A percentile compares a stretch with the other conserved stretches of the same genome.
phyloP scores from a whole-genome alignment of 768 basidiomycete species.

The Psilocybe subaeruginosa region DNA sequence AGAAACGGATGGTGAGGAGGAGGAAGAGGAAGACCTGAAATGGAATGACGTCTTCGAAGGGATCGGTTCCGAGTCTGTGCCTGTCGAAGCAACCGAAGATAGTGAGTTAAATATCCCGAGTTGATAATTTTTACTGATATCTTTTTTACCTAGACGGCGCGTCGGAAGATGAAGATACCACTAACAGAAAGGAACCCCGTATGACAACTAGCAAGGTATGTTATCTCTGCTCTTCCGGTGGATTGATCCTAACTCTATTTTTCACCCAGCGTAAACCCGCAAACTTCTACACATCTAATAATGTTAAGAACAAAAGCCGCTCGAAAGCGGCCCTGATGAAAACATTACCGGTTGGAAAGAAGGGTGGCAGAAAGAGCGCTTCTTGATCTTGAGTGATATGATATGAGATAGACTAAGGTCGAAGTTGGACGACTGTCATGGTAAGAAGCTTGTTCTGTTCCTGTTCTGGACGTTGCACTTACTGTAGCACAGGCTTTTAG shows the following conservation, averaged over 20 bases:
- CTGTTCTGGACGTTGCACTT: neutral
- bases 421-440: neutral
- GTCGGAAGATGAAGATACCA: slow-evolving; percentile 34
- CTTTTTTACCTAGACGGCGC: slow-evolving; percentile 9
- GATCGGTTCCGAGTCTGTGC: slow-evolving; percentile 27
- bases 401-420: neutral
- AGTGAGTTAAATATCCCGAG: slow-evolving; percentile 10
- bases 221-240: slow-evolving; percentile 3
- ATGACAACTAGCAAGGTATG: slow-evolving; percentile 93
- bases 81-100: slow-evolving; percentile 27
- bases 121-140: slow-evolving; percentile 3
- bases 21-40: slow-evolving; percentile 62
- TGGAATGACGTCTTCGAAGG: slow-evolving; percentile 91
- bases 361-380: slow-evolving; percentile 39
- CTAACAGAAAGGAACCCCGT: slow-evolving; percentile 61
- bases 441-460: neutral
- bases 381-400: slow-evolving; percentile 7
- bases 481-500: neutral
- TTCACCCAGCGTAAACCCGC: slow-evolving; percentile 72
- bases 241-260: slow-evolving; percentile 1
- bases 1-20: slow-evolving; percentile 42
- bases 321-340: slow-evolving; percentile 63
- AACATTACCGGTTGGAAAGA: slow-evolving; percentile 56
- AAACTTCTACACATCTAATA: slow-evolving; percentile 86
- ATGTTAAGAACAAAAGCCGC: slow-evolving; percentile 88